These are phyloP conservation scores for Strigomonas oncopelti DNA, from an alignment of 208 protist genomes.

Conservation along the genomic window DNA sequence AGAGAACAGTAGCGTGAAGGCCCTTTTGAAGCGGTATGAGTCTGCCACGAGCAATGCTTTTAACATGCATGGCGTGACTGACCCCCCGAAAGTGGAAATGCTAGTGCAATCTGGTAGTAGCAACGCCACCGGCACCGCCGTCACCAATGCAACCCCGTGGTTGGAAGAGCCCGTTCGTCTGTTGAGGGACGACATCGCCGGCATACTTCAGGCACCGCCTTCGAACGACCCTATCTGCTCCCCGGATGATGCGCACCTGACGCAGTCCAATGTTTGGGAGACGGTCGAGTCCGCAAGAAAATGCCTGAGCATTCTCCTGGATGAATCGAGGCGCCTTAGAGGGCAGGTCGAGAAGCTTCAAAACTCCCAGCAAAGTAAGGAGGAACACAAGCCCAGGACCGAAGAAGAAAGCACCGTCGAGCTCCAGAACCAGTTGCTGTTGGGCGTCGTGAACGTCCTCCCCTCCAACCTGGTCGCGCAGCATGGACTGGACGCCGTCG, in stretches of 20 bases:
- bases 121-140: background rate
- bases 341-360: background rate
- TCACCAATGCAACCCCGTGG: constrained; percentile 11
- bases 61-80: constrained; percentile 37
- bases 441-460: background rate
- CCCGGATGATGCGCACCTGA: background rate
- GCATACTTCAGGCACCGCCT: background rate
- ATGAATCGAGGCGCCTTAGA: background rate
- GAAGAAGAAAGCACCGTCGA: background rate
- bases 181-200: background rate
- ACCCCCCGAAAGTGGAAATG: constrained; percentile 18
- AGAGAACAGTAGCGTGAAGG: constrained; percentile 35
- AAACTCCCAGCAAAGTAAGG: background rate
- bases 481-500: background rate
- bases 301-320: background rate
- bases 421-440: background rate
- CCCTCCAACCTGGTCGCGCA: background rate
- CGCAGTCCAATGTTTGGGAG: background rate
- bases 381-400: background rate
- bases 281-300: background rate
- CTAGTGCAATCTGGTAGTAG: constrained; percentile 1
- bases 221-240: background rate
- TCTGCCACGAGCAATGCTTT: constrained; percentile 30
- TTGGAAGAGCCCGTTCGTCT: constrained; percentile 19
- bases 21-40: constrained; percentile 48